Conservation (phyloP, 805 yeast species). For the Metschnikowia peoriensis region DNA sequence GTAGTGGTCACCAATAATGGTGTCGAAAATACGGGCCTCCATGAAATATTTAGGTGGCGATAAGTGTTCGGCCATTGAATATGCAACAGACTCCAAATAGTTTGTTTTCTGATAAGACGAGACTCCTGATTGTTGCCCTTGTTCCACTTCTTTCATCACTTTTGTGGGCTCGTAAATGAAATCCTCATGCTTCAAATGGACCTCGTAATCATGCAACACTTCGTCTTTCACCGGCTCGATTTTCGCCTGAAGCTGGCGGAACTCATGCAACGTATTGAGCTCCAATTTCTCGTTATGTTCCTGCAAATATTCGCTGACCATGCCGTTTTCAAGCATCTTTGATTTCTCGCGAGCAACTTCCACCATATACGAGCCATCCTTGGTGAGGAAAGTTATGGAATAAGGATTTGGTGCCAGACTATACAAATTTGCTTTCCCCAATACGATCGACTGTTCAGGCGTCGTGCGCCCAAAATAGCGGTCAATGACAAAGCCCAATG, state of each 20-base stretch:
- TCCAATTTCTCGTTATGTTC: neutral
- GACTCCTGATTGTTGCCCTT: conserved; percentile 12
- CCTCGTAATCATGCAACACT: conserved; percentile 28
- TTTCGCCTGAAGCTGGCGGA: conserved; percentile 18
- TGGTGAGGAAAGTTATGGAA: conserved; percentile 25
- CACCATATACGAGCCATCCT: conserved; percentile 34
- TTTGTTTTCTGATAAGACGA: conserved; percentile 8
- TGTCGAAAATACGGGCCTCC: conserved; percentile 34
- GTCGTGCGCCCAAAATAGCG: conserved; percentile 17
- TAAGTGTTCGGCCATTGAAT: conserved; percentile 8
- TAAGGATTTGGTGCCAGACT: conserved; percentile 32
- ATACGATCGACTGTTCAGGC: conserved; percentile 15
- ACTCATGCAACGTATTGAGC: conserved; percentile 24
- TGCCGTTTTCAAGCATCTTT: conserved; percentile 22
- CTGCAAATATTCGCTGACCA: conserved; percentile 23
- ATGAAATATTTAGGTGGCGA: conserved; percentile 39
- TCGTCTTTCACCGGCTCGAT: conserved; percentile 20
- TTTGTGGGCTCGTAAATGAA: conserved; percentile 25
- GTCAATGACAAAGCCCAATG: conserved; percentile 23
- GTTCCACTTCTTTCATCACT: conserved; percentile 17
- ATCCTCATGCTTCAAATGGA: conserved; percentile 26
- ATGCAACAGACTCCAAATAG: conserved; percentile 15
- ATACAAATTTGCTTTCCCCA: conserved; percentile 24
- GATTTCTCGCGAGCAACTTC: conserved; percentile 12
- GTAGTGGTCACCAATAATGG: conserved; percentile 25